phyloP scores from a whole-genome alignment of 2,329 filamentous ascomycete species.

The Beauveria asiatica region DNA sequence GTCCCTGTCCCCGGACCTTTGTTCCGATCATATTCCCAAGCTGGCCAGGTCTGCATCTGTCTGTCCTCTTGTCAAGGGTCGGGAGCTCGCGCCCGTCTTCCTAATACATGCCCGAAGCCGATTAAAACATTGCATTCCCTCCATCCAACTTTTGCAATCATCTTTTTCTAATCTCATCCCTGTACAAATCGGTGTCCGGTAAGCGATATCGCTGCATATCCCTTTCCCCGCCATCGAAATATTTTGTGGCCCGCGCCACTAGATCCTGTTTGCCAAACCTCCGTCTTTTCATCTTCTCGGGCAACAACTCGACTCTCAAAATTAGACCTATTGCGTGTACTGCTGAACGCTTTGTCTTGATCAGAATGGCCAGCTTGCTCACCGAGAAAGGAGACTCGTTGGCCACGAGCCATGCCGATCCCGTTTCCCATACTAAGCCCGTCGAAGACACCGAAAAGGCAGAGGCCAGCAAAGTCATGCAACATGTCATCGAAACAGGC shows the following conservation, averaged over 20 bases:
- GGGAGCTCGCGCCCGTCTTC: background rate
- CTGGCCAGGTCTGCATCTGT: background rate
- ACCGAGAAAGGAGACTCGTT: background rate
- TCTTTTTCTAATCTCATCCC: background rate
- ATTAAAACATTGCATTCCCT: background rate
- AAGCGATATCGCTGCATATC: background rate
- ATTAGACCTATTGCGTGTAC: no score
- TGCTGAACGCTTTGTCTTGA: background rate
- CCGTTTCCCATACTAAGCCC: background rate
- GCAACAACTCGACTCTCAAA: background rate
- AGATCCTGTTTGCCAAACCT: background rate
- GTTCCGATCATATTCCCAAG: constrained; percentile 6
- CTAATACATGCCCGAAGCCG: no score
- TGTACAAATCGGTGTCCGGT: background rate
- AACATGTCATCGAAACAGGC: constrained; percentile 8
- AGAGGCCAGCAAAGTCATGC: background rate
- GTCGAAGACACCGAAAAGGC: constrained; percentile 1
- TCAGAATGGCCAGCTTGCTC: background rate
- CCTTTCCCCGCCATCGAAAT: background rate
- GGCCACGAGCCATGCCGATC: background rate
- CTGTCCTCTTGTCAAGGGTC: background rate
- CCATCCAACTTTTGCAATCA: background rate
- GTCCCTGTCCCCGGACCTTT: background rate
- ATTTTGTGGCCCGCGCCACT: background rate
- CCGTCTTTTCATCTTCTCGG: background rate